phyloP scores from a whole-genome alignment of 129 eudicot genomes.

The Apium graveolens region DNA sequence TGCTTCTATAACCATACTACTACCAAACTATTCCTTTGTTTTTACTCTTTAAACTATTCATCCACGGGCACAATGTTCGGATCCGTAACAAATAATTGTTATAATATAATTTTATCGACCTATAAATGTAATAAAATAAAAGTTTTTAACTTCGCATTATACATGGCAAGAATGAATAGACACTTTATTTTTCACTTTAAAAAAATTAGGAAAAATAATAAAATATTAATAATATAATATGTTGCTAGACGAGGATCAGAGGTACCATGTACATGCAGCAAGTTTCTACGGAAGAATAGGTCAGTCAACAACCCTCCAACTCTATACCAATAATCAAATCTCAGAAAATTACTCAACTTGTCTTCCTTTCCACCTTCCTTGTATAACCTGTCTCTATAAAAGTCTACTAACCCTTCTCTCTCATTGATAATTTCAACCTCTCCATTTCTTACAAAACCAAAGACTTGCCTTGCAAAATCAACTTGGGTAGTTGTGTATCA shows the following conservation, averaged over 20 bases:
- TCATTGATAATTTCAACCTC: not conserved
- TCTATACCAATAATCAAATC: conserved; percentile 2
- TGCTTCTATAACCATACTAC: not conserved
- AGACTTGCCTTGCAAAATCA: not conserved
- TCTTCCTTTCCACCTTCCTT: not conserved
- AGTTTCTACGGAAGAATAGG: not conserved
- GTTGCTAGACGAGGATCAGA: no score
- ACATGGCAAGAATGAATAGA: no score
- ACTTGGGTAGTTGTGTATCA: not conserved
- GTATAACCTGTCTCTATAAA: not conserved
- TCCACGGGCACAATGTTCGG: no score
- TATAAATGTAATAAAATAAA: no score
- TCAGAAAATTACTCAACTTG: not conserved
- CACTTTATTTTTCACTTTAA: no score
- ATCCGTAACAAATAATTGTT: no score
- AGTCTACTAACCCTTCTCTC: not conserved
- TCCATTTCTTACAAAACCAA: not conserved
- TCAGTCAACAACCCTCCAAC: conserved; percentile 5
- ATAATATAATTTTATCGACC: no score
- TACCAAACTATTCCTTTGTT: not conserved
- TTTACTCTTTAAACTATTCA: no score
- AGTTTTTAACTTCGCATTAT: no score
- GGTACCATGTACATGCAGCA: not conserved
- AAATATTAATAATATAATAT: no score
- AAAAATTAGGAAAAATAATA: no score